A percentile compares a stretch with the other conserved stretches of the same genome.
Conservation (phyloP, 148 eudicot genomes). For the Vaccinium myrtillus region DNA sequence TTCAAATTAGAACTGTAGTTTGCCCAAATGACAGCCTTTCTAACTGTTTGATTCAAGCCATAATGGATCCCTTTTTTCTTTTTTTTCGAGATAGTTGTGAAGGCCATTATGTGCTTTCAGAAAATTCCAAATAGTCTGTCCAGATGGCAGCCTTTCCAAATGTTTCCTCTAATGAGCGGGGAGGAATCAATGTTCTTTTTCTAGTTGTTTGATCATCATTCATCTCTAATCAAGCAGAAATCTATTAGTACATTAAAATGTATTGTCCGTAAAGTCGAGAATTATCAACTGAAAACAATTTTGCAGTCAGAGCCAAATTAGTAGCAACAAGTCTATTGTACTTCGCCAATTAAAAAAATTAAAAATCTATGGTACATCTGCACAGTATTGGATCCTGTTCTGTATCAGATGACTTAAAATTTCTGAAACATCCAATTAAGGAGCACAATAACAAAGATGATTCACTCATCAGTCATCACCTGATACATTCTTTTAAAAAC, state of each 20-base stretch:
- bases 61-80: not conserved
- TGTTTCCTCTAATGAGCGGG: not conserved
- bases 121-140: not conserved
- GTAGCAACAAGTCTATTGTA: slow-evolving; percentile 20
- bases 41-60: not conserved
- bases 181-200: not conserved
- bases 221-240: not conserved
- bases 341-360: slow-evolving; percentile 31
- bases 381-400: too few relatives aligned
- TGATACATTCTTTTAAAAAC: not conserved
- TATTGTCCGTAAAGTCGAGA: not conserved
- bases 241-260: not conserved
- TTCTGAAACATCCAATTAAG: slow-evolving; percentile 34
- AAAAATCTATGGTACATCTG: too few relatives aligned
- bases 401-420: slow-evolving; percentile 25
- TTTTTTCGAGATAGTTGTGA: not conserved
- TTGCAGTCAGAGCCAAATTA: not conserved
- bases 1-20: not conserved
- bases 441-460: slow-evolving; percentile 21
- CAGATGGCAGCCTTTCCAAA: not conserved
- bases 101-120: not conserved
- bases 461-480: not conserved
- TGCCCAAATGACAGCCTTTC: not conserved
- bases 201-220: not conserved
- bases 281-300: slow-evolving; percentile 1